Base-by-base conservation (phyloP, 768 basidiomycete genomes). In the Suillus weaverae region DNA sequence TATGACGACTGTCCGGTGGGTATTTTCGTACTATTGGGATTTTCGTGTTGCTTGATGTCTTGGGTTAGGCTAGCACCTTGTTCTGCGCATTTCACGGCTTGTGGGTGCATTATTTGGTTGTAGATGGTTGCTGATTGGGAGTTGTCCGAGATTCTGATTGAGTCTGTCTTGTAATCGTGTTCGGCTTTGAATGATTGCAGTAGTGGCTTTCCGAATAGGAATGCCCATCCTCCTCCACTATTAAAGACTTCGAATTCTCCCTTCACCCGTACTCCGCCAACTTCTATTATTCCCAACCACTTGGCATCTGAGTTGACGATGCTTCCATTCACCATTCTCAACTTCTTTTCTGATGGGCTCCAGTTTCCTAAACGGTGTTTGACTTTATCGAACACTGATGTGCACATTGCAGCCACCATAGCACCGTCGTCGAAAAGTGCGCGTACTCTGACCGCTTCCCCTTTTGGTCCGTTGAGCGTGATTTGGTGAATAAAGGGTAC, bases 251-350 rank as follows among this genome's bases (percentile, higher is more conserved):
- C 66, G 53, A 69, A 69, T 0, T 38, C 8, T 3, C 38, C 46
- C 1, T 36, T 9, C 8, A 11, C 38, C 20, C 22, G 6, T 16
- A 30, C 18, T 35, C 48, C 33, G 4, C 39, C 13, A n/a, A 41
- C 5, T 11, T 35, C 44, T 50, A 62, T 63, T 3, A 7, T 30
- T 2, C 68, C 68, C 18, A 35, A 22, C 70, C 69, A 69, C 1
- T 11, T 30, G 5, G 64, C 68, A 20, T 64, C n/a, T 2, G 64
- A 67, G 3, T 62, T 57, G 2, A 64, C 59, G 20, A 68, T 36
- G 0, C 44, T 16, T 0, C 78, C 75, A 65, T 76, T 72, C 20
- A 78, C 79, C 79, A 81, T 78, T 1, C 71, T 51, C 3, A 80
- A 65, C 3, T 32, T 36, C 33, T 61, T 66, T 0, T 3, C 14